Evolutionary conservation across 2,329 filamentous ascomycete species (phyloP).

Genomic region (Samsoniella hepiali): DNA sequence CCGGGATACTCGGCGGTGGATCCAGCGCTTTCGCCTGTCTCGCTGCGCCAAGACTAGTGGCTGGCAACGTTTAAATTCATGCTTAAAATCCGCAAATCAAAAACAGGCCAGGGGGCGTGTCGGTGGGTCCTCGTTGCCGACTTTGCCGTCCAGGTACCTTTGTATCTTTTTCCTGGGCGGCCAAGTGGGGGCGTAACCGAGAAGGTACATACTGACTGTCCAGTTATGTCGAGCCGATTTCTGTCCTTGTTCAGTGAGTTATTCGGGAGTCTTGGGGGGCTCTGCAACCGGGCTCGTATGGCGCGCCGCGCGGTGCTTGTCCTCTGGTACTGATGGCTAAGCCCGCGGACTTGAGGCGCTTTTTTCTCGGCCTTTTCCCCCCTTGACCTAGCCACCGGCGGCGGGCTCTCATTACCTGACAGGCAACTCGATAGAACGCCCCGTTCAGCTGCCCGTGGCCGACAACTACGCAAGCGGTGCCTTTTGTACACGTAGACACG

Average conservation of each 20-base stretch:
- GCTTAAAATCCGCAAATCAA: conserved; percentile 39
- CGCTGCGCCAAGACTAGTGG: conserved; percentile 41
- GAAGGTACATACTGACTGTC: too few species aligned
- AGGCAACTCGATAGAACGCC: too few species aligned
- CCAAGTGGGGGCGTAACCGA: too few species aligned
- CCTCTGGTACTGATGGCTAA: not conserved
- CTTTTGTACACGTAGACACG: not conserved
- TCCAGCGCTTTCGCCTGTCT: not conserved
- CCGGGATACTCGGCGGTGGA: conserved; percentile 12
- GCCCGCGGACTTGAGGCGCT: not conserved
- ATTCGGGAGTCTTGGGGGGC: not conserved
- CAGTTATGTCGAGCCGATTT: too few species aligned
- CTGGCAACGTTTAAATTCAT: conserved; percentile 51
- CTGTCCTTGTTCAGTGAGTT: too few species aligned
- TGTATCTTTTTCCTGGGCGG: conserved; percentile 1
- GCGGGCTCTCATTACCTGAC: too few species aligned
- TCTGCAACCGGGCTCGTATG: not conserved
- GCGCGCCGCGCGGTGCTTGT: too few species aligned
- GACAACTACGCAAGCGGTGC: not conserved
- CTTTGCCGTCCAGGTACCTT: conserved; percentile 17
- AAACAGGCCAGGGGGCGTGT: not conserved
- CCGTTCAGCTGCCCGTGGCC: not conserved
- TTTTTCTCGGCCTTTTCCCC: too few species aligned
- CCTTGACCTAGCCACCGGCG: too few species aligned
- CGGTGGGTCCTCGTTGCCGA: conserved; percentile 15